Evolutionary conservation across 306 rosid genomes (phyloP).

Genomic region (Lagenaria siceraria): DNA sequence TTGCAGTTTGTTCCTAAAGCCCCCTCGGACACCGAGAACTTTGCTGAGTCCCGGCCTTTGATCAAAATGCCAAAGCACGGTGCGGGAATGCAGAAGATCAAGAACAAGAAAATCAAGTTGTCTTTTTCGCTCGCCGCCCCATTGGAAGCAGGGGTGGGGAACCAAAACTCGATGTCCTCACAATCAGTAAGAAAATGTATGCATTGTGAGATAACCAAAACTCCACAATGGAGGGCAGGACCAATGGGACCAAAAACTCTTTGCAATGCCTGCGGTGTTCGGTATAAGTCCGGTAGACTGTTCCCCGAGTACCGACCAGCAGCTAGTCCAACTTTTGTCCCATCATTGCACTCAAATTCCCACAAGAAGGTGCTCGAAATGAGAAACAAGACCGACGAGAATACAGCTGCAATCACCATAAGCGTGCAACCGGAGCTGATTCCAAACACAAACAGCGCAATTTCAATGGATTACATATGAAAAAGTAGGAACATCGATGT

Average conservation of each 20-base stretch:
- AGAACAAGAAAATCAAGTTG: constrained; percentile 41
- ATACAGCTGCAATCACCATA: neutral
- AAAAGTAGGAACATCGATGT: neutral
- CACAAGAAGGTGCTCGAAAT: constrained; percentile 95
- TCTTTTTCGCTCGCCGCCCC: constrained; percentile 37
- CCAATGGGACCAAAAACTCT: constrained; percentile 99
- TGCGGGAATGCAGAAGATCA: constrained; percentile 22
- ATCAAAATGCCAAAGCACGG: constrained; percentile 20
- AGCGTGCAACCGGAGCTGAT: constrained; percentile 58
- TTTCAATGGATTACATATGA: constrained; percentile 66
- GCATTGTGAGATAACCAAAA: constrained; percentile 99
- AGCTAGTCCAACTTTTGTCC: constrained; percentile 84
- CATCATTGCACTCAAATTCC: constrained; percentile 82
- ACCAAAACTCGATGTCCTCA: constrained; percentile 19
- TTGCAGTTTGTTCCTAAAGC: constrained; percentile 22
- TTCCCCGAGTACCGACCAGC: constrained; percentile 97
- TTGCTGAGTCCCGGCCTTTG: constrained; percentile 64
- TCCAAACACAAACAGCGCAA: constrained; percentile 64
- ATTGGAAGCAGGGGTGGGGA: constrained; percentile 11
- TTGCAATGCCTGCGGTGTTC: constrained; percentile 97
- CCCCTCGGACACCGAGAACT: constrained; percentile 46
- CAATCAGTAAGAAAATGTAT: constrained; percentile 75
- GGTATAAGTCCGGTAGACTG: constrained; percentile 86
- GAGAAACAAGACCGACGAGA: constrained; percentile 50
- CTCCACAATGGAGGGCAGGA: constrained; percentile 99